Evolutionary conservation across 163 green algal genomes (phyloP).

Genomic region (Scenedesmus sp.): DNA sequence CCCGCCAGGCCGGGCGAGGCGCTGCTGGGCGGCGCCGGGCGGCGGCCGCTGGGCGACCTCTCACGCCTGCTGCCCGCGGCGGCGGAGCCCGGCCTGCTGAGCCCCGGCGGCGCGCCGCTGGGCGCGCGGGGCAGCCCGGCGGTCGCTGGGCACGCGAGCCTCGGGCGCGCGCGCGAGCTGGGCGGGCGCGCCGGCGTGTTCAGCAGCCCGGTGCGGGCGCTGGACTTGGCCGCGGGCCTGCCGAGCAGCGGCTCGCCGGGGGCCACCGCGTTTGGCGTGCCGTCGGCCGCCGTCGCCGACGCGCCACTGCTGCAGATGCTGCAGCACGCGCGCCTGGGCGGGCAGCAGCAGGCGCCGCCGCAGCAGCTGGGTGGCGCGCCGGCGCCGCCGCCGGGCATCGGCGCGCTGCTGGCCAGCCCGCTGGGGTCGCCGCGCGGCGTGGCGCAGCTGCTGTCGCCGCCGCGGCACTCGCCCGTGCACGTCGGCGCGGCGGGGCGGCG

Average conservation of each 20-base stretch:
- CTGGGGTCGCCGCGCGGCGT: not conserved
- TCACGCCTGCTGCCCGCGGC: conserved; percentile 13
- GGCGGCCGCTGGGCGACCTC: conserved; percentile 23
- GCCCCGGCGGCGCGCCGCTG: too few relatives aligned
- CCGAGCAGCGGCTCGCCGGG: not conserved
- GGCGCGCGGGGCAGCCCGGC: too few relatives aligned
- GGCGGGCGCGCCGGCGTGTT: too few relatives aligned
- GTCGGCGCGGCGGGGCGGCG: not conserved
- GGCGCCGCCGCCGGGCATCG: not conserved
- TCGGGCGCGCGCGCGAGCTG: too few relatives aligned
- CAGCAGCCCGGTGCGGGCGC: conserved; percentile 15
- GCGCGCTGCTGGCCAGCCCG: not conserved
- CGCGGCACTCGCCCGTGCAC: not conserved
- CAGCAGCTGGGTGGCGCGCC: not conserved
- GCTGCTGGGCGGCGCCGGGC: not conserved
- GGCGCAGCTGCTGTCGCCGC: not conserved
- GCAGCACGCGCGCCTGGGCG: not conserved
- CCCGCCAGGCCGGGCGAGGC: too few relatives aligned
- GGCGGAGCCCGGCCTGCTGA: not conserved
- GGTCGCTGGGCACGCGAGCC: too few relatives aligned
- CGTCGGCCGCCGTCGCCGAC: not conserved
- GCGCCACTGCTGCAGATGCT: conserved; percentile 30
- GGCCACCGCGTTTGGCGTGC: not conserved
- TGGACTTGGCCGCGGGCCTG: conserved; percentile 3
- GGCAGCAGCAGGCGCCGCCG: conserved; percentile 12